Percentiles rank a stretch among this genome's conserved stretches.
Conservation (phyloP, 208 protist species). For the Trypanosoma caninum region DNA sequence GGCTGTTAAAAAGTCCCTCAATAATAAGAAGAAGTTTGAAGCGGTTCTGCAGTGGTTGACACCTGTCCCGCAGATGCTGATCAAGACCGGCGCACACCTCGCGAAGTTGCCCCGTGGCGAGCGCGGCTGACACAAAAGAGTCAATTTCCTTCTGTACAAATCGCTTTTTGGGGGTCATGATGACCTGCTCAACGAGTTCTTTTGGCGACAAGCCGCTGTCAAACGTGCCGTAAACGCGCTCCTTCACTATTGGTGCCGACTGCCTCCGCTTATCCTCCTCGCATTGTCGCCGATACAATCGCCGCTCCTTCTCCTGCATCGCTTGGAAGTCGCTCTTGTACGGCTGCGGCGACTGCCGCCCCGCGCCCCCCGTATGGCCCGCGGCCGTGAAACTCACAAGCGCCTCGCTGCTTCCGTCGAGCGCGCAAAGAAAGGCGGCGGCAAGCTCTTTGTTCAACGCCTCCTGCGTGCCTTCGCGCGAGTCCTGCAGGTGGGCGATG, state of each 20-base stretch:
- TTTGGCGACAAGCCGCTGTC: slow-evolving; percentile 11
- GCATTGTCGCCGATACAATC: slow-evolving; percentile 10
- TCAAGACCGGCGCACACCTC: slow-evolving; percentile 28
- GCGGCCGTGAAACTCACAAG: background rate
- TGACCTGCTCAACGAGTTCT: slow-evolving; percentile 18
- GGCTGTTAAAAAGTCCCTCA: slow-evolving; percentile 13
- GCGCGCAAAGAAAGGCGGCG: slow-evolving; percentile 9
- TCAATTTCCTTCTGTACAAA: slow-evolving; percentile 21
- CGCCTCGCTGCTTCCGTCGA: slow-evolving; percentile 14
- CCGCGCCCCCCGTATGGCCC: background rate
- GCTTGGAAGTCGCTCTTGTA: slow-evolving; percentile 27
- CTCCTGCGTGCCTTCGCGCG: slow-evolving; percentile 1
- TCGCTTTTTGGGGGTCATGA: slow-evolving; percentile 19
- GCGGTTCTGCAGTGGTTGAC: slow-evolving; percentile 17
- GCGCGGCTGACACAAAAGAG: slow-evolving; percentile 19
- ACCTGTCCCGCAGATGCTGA: slow-evolving; percentile 3
- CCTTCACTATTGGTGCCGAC: slow-evolving; percentile 1
- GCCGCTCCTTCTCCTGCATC: slow-evolving; percentile 24
- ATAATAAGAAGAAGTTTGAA: slow-evolving; percentile 22
- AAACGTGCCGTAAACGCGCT: slow-evolving; percentile 12
- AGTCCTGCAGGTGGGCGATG: background rate
- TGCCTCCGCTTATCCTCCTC: slow-evolving; percentile 19
- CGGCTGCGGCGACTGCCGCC: background rate
- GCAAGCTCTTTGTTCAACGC: slow-evolving; percentile 10
- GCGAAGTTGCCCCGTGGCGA: background rate